A percentile compares a stretch with the other conserved stretches of the same genome.
phyloP scores from a whole-genome alignment of 202 grass and related monocot genomes.

The Panicum virgatum region DNA sequence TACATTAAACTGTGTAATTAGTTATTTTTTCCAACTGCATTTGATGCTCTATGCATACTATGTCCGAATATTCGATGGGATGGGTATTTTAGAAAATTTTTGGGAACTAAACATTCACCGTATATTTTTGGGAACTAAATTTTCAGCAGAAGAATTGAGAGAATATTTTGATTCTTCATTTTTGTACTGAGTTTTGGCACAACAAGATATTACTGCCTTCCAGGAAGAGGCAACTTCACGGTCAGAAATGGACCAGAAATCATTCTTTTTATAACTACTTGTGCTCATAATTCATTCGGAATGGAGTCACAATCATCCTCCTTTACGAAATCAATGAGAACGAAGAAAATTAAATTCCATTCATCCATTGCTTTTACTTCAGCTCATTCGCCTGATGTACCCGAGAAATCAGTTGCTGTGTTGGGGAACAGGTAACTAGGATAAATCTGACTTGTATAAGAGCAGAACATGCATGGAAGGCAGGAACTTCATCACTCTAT shows the following conservation, averaged over 20 bases:
- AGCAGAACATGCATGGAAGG: background rate
- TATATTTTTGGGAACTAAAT: too few species aligned
- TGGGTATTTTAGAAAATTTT: too few species aligned
- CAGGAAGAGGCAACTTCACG: background rate
- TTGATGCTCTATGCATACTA: too few species aligned
- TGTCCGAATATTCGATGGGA: too few species aligned
- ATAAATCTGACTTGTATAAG: background rate
- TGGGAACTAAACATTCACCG: too few species aligned
- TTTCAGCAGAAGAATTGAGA: background rate
- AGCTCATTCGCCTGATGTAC: background rate
- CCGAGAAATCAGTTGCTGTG: background rate
- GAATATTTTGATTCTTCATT: background rate
- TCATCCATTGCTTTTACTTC: background rate
- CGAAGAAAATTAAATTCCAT: background rate
- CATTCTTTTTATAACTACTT: background rate
- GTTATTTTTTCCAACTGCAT: too few species aligned
- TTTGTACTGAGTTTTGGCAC: background rate
- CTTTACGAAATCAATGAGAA: background rate
- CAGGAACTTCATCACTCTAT: background rate
- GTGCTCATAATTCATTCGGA: background rate
- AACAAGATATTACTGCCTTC: background rate
- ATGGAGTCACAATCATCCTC: background rate
- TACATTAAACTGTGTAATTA: too few species aligned
- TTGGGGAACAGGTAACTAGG: background rate
- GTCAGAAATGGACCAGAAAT: background rate